Conservation (phyloP, 306 rosid species). For the Abrus pulchellus region DNA sequence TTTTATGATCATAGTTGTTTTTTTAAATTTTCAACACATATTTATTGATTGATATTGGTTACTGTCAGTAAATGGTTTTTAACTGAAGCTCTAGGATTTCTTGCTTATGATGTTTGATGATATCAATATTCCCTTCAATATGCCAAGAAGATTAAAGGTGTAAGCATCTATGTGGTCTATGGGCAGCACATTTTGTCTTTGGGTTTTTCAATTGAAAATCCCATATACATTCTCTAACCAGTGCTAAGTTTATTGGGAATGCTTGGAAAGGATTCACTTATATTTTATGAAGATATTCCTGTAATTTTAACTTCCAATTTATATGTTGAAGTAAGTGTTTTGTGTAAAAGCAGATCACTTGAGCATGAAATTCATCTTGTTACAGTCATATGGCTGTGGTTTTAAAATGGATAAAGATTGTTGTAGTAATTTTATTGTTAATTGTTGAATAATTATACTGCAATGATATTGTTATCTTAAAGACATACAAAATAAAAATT, state of each 20-base stretch:
- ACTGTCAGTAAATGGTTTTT: constrained; percentile 8
- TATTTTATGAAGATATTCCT: constrained; percentile 5
- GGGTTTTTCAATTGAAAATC: constrained; percentile 2
- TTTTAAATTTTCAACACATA: neutral
- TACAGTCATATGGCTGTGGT: neutral
- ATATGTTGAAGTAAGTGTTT: neutral
- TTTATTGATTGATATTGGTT: constrained; percentile 26
- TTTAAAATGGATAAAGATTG: neutral
- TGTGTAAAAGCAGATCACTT: neutral
- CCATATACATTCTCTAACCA: neutral
- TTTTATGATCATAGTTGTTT: constrained; percentile 1
- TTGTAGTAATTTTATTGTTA: constrained; percentile 22
- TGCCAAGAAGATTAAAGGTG: neutral
- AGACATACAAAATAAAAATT: constrained; percentile 12
- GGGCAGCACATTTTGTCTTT: neutral
- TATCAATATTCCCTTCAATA: neutral
- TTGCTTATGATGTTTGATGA: neutral
- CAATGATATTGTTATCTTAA: constrained; percentile 31
- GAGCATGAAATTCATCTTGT: neutral
- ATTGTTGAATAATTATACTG: constrained; percentile 26
- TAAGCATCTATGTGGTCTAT: neutral
- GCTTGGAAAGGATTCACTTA: neutral
- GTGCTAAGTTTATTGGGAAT: neutral
- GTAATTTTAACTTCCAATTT: neutral
- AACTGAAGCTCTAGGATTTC: neutral